Evolutionary conservation across 306 rosid genomes (phyloP), one percentile per base, ranked within the genome.

Genomic region (Macrotyloma uniflorum): DNA sequence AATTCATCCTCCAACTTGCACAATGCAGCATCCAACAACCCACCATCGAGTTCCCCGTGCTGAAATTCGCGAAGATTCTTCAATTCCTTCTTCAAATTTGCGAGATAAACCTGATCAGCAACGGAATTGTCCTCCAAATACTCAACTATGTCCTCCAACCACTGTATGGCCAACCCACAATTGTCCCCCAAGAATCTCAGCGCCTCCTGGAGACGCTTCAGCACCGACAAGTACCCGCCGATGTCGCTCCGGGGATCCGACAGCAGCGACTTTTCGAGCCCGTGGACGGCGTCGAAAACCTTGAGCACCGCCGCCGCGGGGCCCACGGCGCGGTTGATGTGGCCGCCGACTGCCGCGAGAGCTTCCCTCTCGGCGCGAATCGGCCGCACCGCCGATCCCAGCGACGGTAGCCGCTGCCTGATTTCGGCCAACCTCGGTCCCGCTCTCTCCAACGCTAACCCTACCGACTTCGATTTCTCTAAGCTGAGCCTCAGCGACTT

Each of bases 111-210:
- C 4, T 84, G 79, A 77, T 96, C 99, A 0, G 98, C 97, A 35
- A 96, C 91, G 0, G 74, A 79, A 68, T 96, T 90, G 70, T 96
- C 99, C 74, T 90, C 93, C 82, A 96, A 85, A 79, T 96, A 96
- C 97, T 96, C 99, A 38, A 96, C 93, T 67, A 96, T 96, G 79
- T 93, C 99, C 85, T 96, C 98, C 89, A 96, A 78, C 99, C 99
- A 96, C 51, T 96, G 98, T 78, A 89, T 89, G 30, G 98, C 99
- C 85, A 96, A 78, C 5, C 97, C 99, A 45, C 96, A 93, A 53
- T 93, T 96, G 43, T 91, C 97, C 13, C 93, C 96, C 85, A 96
- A 70, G 53, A 96, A 96, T 72, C 86, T 84, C 85, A 96, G 77
- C 26, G 99, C 99, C 94, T 96, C 99, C 76, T 91, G 88, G 14